Evolutionary conservation across 305 asterid genomes (phyloP), one percentile per base, ranked within the genome.

Genomic region (Fraxinus ornus): DNA sequence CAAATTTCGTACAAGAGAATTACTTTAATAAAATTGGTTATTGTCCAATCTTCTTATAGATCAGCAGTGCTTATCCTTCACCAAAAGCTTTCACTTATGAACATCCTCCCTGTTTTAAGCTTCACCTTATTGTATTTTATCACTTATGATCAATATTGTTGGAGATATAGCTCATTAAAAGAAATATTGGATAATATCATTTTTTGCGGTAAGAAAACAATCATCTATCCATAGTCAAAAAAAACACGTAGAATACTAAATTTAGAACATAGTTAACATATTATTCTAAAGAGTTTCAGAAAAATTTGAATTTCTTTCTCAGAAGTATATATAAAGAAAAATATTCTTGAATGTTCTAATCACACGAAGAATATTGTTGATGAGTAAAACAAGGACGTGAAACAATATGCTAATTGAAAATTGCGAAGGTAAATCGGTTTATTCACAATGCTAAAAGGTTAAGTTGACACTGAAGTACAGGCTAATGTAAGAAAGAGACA

Each of bases 61-160:
- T 94, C 99, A 84, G 92, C 90, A 5, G 99, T 95, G 70, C 99
- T 97, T 90, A 95, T 26, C 1, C 28, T 26, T 95, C 85, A 94
- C 81, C 93, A 95, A 88, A 84, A 92, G 90, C 94, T 92, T 83
- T 95, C 97, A 19, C 79, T 83, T 80, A 94, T 85, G 26, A 97
- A 95, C 80, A 95, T 84, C 86, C 74, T 89, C 83, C 97, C 98
- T 76, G 81, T 83, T 83, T 86, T 90, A 10, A 95, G 91, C 74
- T 86, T 85, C 3, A 26, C 74, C 57, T 84, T 90, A 76, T 90
- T 94, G 1, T 33, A 71, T 8, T 75, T 87, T 13, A 84, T 92
- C 84, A 94, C 75, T 19, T 28, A 22, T 47, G 85, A 86, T 74
- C 93, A 82, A 81, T 98, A 92, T 81, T 78, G 74, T 41, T 87